Evolutionary conservation across 345 rosid species (phyloP).

Genomic region (Euphorbia pulcherrima): DNA sequence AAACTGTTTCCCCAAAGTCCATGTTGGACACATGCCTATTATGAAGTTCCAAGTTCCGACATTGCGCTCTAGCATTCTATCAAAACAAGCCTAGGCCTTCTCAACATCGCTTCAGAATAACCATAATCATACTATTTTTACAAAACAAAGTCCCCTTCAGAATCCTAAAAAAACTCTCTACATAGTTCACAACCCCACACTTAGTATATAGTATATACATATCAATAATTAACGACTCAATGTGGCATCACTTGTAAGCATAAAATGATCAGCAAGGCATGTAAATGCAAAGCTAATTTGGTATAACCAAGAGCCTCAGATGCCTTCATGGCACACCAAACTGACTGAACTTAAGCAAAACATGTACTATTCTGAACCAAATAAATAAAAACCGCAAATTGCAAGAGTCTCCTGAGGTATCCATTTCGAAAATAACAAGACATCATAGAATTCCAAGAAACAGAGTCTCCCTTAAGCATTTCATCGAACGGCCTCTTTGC

Average conservation of each 20-base stretch:
- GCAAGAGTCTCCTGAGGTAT: conserved; percentile 1
- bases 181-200: conserved; percentile 11
- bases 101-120: conserved; percentile 24
- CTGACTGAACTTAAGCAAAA: conserved; percentile 2
- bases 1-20: conserved; percentile 23
- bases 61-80: conserved; percentile 21
- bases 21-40: conserved; percentile 18
- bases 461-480: conserved; percentile 26
- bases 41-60: conserved; percentile 27
- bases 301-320: conserved; percentile 21
- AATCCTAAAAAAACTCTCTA: conserved; percentile 21
- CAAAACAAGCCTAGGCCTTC: conserved; percentile 22
- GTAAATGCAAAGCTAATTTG: conserved; percentile 22
- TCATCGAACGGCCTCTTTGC: conserved; percentile 28
- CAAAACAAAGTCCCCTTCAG: conserved; percentile 23
- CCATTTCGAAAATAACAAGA: conserved; percentile 16
- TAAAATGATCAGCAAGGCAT: conserved; percentile 19
- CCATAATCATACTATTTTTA: conserved; percentile 28
- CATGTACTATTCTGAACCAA: conserved; percentile 8
- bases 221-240: conserved; percentile 16
- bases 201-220: conserved; percentile 30
- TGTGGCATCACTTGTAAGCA: neutral
- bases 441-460: conserved; percentile 30
- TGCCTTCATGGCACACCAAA: conserved; percentile 29
- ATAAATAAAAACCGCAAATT: conserved; percentile 18